These are phyloP conservation scores for Allantophomopsis cytisporea DNA, from an alignment of 2,329 filamentous ascomycete species.

Conservation along the genomic window DNA sequence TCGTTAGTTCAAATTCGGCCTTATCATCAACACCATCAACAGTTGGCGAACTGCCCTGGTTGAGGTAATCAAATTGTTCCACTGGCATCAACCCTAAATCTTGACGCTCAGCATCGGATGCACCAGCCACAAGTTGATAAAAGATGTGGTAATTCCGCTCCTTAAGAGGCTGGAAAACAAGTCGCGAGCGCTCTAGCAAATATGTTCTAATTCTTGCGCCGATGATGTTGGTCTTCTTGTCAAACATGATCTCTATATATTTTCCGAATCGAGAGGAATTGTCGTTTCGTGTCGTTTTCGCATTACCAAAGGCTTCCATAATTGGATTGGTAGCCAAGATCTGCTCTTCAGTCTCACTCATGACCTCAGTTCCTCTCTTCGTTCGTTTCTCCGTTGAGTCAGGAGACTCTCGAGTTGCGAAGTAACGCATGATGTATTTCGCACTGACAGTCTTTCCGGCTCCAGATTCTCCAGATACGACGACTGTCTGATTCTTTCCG, in stretches of 20 bases:
- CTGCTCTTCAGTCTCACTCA: slow-evolving; percentile 97
- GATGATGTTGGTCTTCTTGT: slow-evolving; percentile 88
- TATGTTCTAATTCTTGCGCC: slow-evolving; percentile 96
- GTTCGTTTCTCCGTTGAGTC: slow-evolving; percentile 68
- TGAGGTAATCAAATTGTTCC: slow-evolving; percentile 91
- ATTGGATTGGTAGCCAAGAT: slow-evolving; percentile 97
- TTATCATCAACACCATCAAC: slow-evolving; percentile 96
- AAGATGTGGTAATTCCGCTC: slow-evolving; percentile 99
- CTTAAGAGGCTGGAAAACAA: slow-evolving; percentile 95
- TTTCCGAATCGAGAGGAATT: slow-evolving; percentile 98
- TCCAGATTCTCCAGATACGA: slow-evolving; percentile 98
- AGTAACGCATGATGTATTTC: slow-evolving; percentile 99
- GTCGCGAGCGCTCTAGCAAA: slow-evolving; percentile 81
- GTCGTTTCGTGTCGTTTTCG: slow-evolving; percentile 98
- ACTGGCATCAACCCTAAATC: slow-evolving; percentile 68
- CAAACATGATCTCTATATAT: slow-evolving; percentile 99
- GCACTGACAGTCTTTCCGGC: slow-evolving; percentile 98
- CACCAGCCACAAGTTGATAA: slow-evolving; percentile 89
- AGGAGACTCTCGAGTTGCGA: slow-evolving; percentile 90
- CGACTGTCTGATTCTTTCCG: slow-evolving; percentile 91
- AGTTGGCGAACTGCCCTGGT: slow-evolving; percentile 80
- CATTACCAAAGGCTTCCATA: slow-evolving; percentile 99
- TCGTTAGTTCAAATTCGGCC: slow-evolving; percentile 82
- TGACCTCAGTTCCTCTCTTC: slow-evolving; percentile 63
- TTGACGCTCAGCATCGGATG: slow-evolving; percentile 70